Base-by-base conservation (phyloP, 805 yeast species). In the Isabelozyma heimii region DNA sequence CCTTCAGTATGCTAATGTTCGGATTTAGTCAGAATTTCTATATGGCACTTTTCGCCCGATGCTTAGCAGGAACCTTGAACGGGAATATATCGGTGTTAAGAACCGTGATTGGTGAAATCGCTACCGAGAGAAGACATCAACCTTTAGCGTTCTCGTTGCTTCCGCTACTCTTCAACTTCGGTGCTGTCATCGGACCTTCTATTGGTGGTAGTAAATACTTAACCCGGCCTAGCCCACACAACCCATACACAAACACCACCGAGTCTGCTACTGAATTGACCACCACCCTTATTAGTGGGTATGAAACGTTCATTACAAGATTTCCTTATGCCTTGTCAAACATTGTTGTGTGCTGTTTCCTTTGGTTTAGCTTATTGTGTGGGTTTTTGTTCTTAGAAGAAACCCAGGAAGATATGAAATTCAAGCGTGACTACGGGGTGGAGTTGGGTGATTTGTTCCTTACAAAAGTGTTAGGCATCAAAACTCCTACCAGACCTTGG, bases 281-380 rank as follows among this genome's bases (percentile, higher is more conserved):
- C 5, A 33, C 8, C 37, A 4, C 17, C 14, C 4, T 50, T 50
- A 13, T 15, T 24, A 40, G 47, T 13, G 42, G 52, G 17, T 65
- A 71, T 49, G 69, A 68, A 20, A 40, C 42, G 10, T 69, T 72
- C 45, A 47, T 70, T 14, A 50, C 56, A 12, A 58, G 55, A 15
- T 55, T 66, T 47, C 77, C 77, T 4, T 72, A 72, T 45, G 76
- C 76, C 0, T 56, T 71, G 38, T 67, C 75, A 13, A 72, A 70
- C 49, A 52, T 72, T 2, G 70, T 64, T 6, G 75, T 72, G 24
- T 60, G 70, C 3, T 12, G 44, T 2, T 58, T 67, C 27, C 54
- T 70, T 27, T 46, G 61, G 50, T 30, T 57, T 14, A 62, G 72
- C 30, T 53, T 66, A 2, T 3, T 59, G n/a, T 45, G 56, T 13